phyloP scores from a whole-genome alignment of 352 stramenopile genomes.

The Elongisporangium undulatum region DNA sequence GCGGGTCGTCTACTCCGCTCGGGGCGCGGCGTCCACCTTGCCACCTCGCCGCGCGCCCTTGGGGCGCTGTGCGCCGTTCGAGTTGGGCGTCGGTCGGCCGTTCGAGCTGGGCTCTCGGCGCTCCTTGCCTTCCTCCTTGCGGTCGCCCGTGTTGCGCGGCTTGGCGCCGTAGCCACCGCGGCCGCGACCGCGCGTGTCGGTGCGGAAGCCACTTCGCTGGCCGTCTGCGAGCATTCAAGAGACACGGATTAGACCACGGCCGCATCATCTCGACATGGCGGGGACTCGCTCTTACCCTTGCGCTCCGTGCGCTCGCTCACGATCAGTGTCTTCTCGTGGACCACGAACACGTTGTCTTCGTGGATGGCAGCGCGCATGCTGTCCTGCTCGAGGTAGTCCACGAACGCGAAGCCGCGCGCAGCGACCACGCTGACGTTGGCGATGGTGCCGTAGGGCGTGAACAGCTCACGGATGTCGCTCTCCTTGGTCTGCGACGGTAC shows the following conservation, averaged over 20 bases:
- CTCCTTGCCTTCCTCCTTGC: constrained; percentile 64
- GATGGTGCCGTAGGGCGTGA: constrained; percentile 73
- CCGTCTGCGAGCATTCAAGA: constrained; percentile 14
- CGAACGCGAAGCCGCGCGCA: constrained; percentile 71
- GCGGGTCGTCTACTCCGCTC: constrained; percentile 3
- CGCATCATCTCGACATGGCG: constrained; percentile 3
- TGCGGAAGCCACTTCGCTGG: constrained; percentile 50
- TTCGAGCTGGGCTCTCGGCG: constrained; percentile 12
- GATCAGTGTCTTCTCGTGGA: constrained; percentile 71
- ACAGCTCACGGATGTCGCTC: constrained; percentile 70
- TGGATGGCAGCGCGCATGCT: constrained; percentile 71
- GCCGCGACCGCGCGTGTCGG: constrained; percentile 42
- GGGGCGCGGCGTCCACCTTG: constrained; percentile 45
- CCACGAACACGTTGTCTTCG: constrained; percentile 58
- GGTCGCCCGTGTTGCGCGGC: constrained; percentile 42
- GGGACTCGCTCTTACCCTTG: constrained; percentile 41
- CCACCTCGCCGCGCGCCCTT: constrained; percentile 64
- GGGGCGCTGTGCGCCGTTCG: constrained; percentile 41
- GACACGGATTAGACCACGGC: neutral
- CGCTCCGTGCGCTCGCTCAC: constrained; percentile 71
- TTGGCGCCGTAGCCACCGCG: constrained; percentile 42
- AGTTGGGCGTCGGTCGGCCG: constrained; percentile 23
- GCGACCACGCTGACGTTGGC: constrained; percentile 58
- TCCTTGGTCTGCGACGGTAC: constrained; percentile 72
- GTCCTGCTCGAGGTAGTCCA: constrained; percentile 78